These are phyloP conservation scores for Russula lepida DNA, from an alignment of 768 basidiomycete genomes.

Conservation along the genomic window DNA sequence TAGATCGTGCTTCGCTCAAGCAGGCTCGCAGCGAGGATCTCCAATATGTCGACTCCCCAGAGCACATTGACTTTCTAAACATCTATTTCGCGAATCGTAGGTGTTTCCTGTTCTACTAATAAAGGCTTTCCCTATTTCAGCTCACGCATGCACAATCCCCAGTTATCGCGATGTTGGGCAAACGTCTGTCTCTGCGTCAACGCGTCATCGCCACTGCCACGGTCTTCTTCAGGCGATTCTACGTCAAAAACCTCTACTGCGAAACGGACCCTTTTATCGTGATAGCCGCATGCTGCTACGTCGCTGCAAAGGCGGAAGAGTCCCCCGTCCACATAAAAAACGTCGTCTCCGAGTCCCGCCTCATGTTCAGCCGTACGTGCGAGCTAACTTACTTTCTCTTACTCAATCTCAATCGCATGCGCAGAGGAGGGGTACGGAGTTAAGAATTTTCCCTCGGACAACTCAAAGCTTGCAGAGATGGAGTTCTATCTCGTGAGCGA, in stretches of 20 bases:
- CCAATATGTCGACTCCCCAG: slow-evolving; percentile 68
- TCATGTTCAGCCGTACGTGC: slow-evolving; percentile 61
- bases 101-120: slow-evolving; percentile 8
- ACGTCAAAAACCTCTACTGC: slow-evolving; percentile 90
- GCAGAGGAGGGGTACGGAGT: slow-evolving; percentile 59
- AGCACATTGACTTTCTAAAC: slow-evolving; percentile 68
- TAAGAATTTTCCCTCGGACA: slow-evolving; percentile 79
- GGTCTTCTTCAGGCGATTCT: slow-evolving; percentile 95
- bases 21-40: slow-evolving; percentile 73
- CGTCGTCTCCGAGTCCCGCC: slow-evolving; percentile 74
- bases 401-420: background rate
- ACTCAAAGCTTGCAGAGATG: slow-evolving; percentile 94
- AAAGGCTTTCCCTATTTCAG: background rate
- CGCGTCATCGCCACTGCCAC: slow-evolving; percentile 90
- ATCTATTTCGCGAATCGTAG: slow-evolving; percentile 86
- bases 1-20: slow-evolving; percentile 68
- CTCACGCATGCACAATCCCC: slow-evolving; percentile 3
- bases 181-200: slow-evolving; percentile 75
- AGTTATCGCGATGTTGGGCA: slow-evolving; percentile 86
- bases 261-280: slow-evolving; percentile 95
- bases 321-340: slow-evolving; percentile 92
- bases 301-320: slow-evolving; percentile 96
- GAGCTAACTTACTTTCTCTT: background rate
- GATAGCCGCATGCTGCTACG: slow-evolving; percentile 87
- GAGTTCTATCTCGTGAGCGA: slow-evolving; percentile 98